These are phyloP conservation scores for Ogataea dorogensis DNA, from an alignment of 805 yeast genomes.

Conservation along the genomic window DNA sequence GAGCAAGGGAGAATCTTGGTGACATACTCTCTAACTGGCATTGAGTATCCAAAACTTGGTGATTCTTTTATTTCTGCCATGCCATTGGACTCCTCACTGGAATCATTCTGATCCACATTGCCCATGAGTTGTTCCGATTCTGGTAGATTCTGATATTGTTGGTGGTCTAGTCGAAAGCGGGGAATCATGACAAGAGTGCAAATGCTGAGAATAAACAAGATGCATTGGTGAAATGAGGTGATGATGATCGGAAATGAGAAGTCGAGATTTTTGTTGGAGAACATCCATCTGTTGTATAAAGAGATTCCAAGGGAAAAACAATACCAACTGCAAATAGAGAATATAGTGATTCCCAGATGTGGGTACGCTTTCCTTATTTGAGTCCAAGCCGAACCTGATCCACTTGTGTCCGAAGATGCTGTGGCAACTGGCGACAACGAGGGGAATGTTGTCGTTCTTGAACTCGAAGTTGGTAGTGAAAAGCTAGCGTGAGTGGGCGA, in stretches of 20 bases:
- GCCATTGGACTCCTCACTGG: slow-evolving; percentile 12
- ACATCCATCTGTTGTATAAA: slow-evolving; percentile 96
- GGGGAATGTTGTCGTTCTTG: not conserved
- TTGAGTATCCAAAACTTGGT: slow-evolving; percentile 19
- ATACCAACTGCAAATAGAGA: slow-evolving; percentile 53
- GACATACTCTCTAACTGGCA: slow-evolving; percentile 41
- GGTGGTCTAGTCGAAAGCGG: slow-evolving; percentile 41
- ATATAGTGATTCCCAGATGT: slow-evolving; percentile 25
- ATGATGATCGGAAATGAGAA: slow-evolving; percentile 82
- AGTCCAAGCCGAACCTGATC: slow-evolving; percentile 1
- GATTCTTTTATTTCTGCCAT: slow-evolving; percentile 10
- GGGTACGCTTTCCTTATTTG: slow-evolving; percentile 26
- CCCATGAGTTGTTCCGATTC: slow-evolving; percentile 2
- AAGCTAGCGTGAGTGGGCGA: slow-evolving; percentile 5
- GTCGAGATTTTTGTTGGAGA: slow-evolving; percentile 67
- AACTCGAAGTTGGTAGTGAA: not conserved
- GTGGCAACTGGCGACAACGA: slow-evolving; percentile 1
- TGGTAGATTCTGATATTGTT: slow-evolving; percentile 10
- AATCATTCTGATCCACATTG: slow-evolving; percentile 2
- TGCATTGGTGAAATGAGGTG: slow-evolving; percentile 81
- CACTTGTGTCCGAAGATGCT: slow-evolving; percentile 1
- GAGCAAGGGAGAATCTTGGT: slow-evolving; percentile 78
- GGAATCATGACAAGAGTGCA: slow-evolving; percentile 47
- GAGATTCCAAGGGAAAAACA: slow-evolving; percentile 66
- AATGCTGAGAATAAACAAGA: slow-evolving; percentile 56